Evolutionary conservation across 345 rosid species (phyloP).

Genomic region (Raphanus sativus): DNA sequence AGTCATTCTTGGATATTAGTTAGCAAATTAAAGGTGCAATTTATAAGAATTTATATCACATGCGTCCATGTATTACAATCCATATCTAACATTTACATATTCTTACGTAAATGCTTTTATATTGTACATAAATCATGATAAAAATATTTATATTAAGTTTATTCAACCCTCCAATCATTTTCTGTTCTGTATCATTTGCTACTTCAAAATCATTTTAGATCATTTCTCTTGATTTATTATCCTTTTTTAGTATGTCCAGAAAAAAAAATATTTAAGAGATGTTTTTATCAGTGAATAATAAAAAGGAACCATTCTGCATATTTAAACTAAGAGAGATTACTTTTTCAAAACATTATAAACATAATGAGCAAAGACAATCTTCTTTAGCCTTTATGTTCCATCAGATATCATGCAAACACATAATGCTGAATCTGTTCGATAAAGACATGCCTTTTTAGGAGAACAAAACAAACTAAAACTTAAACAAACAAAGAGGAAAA

Average conservation of each 20-base stretch:
- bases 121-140: neutral
- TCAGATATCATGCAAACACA: constrained; percentile 25
- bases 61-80: neutral
- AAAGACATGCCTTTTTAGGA: constrained; percentile 18
- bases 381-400: constrained; percentile 26
- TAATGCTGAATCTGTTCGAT: constrained; percentile 22
- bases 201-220: neutral
- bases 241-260: neutral
- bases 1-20: neutral
- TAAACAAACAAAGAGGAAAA: neutral
- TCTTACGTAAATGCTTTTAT: neutral
- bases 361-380: constrained; percentile 14
- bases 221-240: neutral
- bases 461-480: constrained; percentile 21
- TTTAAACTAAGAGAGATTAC: neutral
- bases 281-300: neutral
- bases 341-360: neutral
- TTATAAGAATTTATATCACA: neutral
- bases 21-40: neutral
- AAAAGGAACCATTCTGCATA: neutral
- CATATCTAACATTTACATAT: neutral
- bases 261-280: neutral
- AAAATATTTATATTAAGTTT: neutral
- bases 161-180: neutral
- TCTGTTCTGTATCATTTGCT: neutral